These are phyloP conservation scores for Grosmannia clavigera DNA, from an alignment of 2,329 filamentous ascomycete genomes.

Conservation along the genomic window DNA sequence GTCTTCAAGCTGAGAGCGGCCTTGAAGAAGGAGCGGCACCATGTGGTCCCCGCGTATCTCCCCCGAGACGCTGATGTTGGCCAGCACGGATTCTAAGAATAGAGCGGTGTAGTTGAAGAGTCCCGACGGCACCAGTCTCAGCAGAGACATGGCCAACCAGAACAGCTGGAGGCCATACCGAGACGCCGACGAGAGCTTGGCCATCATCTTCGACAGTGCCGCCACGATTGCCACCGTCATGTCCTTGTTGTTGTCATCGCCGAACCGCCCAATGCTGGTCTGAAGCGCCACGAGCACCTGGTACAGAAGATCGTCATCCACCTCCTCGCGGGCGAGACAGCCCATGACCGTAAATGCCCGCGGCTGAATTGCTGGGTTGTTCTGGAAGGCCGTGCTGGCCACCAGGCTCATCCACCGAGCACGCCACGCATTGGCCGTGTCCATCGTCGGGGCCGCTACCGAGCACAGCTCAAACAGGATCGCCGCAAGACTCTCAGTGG, in stretches of 20 bases:
- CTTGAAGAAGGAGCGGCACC: slow-evolving; percentile 47
- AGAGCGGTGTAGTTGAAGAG: slow-evolving; percentile 55
- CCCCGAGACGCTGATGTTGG: slow-evolving; percentile 48
- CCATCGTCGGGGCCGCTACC: slow-evolving; percentile 49
- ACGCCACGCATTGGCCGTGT: slow-evolving; percentile 56
- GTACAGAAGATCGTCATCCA: slow-evolving; percentile 59
- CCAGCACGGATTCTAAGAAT: slow-evolving; percentile 52
- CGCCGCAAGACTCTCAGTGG: slow-evolving; percentile 49
- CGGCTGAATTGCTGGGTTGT: slow-evolving; percentile 59
- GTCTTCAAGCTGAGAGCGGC: slow-evolving; percentile 47
- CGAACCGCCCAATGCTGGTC: slow-evolving; percentile 51
- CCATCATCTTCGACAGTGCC: slow-evolving; percentile 58
- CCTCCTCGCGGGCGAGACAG: slow-evolving; percentile 56
- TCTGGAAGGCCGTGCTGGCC: slow-evolving; percentile 60
- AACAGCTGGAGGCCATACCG: slow-evolving; percentile 58
- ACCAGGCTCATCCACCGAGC: slow-evolving; percentile 64
- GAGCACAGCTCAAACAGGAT: slow-evolving; percentile 52
- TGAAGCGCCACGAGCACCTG: slow-evolving; percentile 57
- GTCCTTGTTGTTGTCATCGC: slow-evolving; percentile 41
- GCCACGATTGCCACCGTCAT: slow-evolving; percentile 59
- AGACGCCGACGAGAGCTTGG: slow-evolving; percentile 52
- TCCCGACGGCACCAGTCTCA: slow-evolving; percentile 48
- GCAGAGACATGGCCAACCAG: slow-evolving; percentile 55
- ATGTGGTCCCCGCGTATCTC: slow-evolving; percentile 48
- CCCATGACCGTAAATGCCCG: slow-evolving; percentile 61